Conservation (phyloP, 1,284 basidiomycete genomes). For the Calocybe gambosa region DNA sequence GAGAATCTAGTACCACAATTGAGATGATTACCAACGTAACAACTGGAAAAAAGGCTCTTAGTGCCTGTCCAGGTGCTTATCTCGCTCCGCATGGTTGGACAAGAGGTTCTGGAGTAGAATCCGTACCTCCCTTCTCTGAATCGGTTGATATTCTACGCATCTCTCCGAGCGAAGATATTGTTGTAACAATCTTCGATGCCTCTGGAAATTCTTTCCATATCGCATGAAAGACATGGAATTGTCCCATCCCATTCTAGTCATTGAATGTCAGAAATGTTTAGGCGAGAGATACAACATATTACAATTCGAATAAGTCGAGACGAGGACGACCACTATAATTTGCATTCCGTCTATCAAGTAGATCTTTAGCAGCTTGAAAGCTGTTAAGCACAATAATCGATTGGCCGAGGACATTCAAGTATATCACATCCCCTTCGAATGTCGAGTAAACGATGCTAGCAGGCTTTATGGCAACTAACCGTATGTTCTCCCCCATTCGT, state of each 20-base stretch:
- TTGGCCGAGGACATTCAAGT: constrained; percentile 22
- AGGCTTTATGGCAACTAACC: constrained; percentile 4
- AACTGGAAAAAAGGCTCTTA: neutral
- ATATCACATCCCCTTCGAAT: constrained; percentile 27
- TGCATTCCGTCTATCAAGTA: constrained; percentile 27
- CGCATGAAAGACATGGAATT: constrained; percentile 11
- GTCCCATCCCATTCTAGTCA: constrained; percentile 16
- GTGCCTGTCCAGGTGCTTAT: constrained; percentile 14
- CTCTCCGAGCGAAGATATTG: constrained; percentile 13
- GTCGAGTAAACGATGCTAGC: neutral
- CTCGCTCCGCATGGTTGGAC: constrained; percentile 4
- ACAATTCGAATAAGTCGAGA: constrained; percentile 12
- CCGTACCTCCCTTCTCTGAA: constrained; percentile 15
- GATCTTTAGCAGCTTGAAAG: constrained; percentile 23
- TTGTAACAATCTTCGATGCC: constrained; percentile 17
- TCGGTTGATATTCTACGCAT: constrained; percentile 11
- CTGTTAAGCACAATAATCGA: constrained; percentile 28
- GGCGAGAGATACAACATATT: neutral
- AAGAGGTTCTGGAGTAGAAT: constrained; percentile 16
- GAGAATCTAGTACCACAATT: too few relatives aligned
- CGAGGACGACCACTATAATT: constrained; percentile 28
- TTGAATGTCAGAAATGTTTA: neutral
- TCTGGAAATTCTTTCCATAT: constrained; percentile 18
- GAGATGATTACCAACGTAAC: constrained; percentile 5
- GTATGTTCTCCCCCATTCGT: constrained; percentile 16